Base-by-base conservation (phyloP, 108 stramenopile species). In the Seminavis robusta region DNA sequence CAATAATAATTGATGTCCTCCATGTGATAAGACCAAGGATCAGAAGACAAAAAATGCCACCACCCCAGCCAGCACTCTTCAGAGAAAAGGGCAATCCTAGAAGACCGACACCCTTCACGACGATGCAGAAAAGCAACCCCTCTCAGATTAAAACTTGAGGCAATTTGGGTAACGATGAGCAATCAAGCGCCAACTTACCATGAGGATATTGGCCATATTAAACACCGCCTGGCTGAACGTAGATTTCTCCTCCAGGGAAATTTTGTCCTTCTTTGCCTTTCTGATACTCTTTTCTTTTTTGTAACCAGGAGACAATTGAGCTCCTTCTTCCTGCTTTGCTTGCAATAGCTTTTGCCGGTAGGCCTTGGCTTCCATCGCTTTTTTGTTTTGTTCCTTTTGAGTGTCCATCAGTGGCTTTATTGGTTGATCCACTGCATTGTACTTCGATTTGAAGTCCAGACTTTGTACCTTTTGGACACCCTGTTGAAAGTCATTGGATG, bases 61-160 rank as follows among this genome's bases (percentile, higher is more conserved):
- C 87, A 23, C 77, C 41, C 67, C 73, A 71, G 19, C 87, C 87
- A 32, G 87, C 75, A 38, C 60, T 66, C 51, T 69, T 52, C 49
- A 80, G 84, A 0, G 82, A 67, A 47, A 65, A 88, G 2, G 87
- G 87, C 11, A 88, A 61, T 17, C 83, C 80, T 16, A 88, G 69
- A 56, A 88, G 54, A 38, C 87, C 87, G 8, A 88, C 87, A 36
- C 87, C 84, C n/a, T n/a, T n/a, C n/a, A n/a, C n/a, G n/a, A n/a
- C n/a, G n/a, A n/a, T n/a, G n/a, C n/a, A n/a, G n/a, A n/a, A n/a
- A n/a, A n/a, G n/a, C n/a, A n/a, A n/a, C n/a, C n/a, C n/a, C n/a
- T n/a, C n/a, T n/a, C n/a, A n/a, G n/a, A n/a, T n/a, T n/a, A n/a
- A n/a, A n/a, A n/a, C n/a, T n/a, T n/a, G n/a, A n/a, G n/a, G n/a